These are phyloP conservation scores for Moricandia moricandioides DNA, from an alignment of 345 rosid genomes.

Conservation along the genomic window DNA sequence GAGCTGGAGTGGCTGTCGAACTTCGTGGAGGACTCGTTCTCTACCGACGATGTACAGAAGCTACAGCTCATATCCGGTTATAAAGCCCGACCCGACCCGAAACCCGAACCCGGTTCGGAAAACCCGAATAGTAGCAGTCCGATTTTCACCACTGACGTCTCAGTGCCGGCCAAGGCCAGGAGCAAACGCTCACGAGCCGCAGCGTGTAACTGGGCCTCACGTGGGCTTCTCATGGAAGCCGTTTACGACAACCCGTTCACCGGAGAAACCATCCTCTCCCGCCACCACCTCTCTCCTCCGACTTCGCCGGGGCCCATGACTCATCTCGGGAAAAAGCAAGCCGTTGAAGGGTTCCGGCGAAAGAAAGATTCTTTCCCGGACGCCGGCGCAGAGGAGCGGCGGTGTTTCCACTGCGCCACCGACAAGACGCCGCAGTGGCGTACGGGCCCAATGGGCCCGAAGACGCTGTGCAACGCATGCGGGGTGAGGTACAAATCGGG, in stretches of 20 bases:
- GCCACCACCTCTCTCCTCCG: constrained; percentile 36
- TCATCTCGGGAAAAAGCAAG: constrained; percentile 22
- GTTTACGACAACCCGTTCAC: constrained; percentile 70
- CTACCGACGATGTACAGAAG: constrained; percentile 83
- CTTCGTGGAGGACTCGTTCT: constrained; percentile 91
- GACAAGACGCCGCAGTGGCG: constrained; percentile 43
- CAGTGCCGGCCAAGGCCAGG: constrained; percentile 90
- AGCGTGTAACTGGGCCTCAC: constrained; percentile 81
- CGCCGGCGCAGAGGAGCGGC: constrained; percentile 35
- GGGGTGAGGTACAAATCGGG: constrained; percentile 43
- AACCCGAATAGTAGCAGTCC: constrained; percentile 25
- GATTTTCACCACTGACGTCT: constrained; percentile 46
- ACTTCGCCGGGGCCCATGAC: not conserved
- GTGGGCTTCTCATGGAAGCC: constrained; percentile 51
- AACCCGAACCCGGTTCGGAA: constrained; percentile 40
- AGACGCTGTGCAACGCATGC: constrained; percentile 80
- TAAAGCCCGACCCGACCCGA: constrained; percentile 53
- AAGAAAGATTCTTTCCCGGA: constrained; percentile 43
- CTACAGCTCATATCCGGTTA: constrained; percentile 75
- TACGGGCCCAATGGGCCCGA: constrained; percentile 42
- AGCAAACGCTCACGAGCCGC: constrained; percentile 93
- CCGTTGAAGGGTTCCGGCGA: not conserved
- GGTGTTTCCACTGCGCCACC: constrained; percentile 38
- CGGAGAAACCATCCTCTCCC: constrained; percentile 58
- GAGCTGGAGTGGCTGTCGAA: constrained; percentile 98